A percentile compares a stretch with the other conserved stretches of the same genome.
Evolutionary conservation across 2,329 filamentous ascomycete genomes (phyloP).

Genomic region (Pyrenochaeta sp.): DNA sequence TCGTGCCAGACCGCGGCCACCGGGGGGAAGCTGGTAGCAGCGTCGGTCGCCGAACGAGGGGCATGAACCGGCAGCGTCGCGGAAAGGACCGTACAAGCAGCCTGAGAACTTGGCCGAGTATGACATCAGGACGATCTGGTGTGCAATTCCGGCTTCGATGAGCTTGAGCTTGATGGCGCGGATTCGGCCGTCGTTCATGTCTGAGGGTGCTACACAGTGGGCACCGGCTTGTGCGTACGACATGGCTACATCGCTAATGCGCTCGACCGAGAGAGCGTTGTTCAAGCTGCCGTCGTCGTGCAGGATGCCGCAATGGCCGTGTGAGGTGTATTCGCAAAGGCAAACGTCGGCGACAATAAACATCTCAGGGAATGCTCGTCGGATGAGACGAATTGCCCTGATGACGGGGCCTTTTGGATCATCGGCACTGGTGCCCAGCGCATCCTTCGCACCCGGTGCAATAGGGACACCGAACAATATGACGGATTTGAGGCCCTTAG

Average conservation of each 20-base stretch:
- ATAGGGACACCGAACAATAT: conserved; percentile 96
- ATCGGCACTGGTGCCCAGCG: conserved; percentile 88
- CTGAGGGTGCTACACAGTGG: conserved; percentile 94
- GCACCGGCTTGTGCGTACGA: conserved; percentile 95
- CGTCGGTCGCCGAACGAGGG: conserved; percentile 93
- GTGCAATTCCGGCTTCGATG: conserved; percentile 91
- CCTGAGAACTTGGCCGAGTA: conserved; percentile 98
- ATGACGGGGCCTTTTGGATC: conserved; percentile 94
- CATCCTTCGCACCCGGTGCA: conserved; percentile 81
- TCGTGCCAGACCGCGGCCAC: conserved; percentile 87
- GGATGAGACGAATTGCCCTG: conserved; percentile 81
- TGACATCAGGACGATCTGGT: conserved; percentile 92
- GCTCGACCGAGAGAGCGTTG: conserved; percentile 91
- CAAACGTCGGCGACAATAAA: conserved; percentile 95
- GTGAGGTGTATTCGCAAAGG: conserved; percentile 97
- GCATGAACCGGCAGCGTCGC: conserved; percentile 89
- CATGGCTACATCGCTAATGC: conserved; percentile 96
- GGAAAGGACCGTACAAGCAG: conserved; percentile 95
- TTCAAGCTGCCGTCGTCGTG: conserved; percentile 92
- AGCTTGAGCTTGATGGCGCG: conserved; percentile 97
- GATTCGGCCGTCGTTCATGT: conserved; percentile 99
- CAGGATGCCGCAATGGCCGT: conserved; percentile 96
- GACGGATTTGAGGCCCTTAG: conserved; percentile 89
- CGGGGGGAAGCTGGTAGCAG: conserved; percentile 96
- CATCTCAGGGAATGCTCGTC: conserved; percentile 84